Evolutionary conservation across 2,329 filamentous ascomycete species (phyloP), one percentile per base, ranked within the genome.

Genomic region (Didymella pomorum): DNA sequence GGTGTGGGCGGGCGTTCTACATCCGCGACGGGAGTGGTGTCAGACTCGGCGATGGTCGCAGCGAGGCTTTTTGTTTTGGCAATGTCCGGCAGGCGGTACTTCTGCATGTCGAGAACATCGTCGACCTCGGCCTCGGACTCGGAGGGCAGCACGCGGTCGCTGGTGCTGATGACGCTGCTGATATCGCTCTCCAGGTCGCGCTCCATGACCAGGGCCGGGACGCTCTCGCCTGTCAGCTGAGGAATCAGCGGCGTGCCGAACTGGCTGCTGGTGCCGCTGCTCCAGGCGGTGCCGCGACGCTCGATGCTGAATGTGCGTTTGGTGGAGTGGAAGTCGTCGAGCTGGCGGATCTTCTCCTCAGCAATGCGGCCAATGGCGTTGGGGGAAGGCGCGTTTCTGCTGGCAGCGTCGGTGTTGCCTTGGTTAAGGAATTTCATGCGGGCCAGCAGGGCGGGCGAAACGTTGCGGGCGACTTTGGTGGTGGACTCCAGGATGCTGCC

Each of bases 51-150:
- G 58, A 68, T 51, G 77, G 79, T 59, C 77, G 66, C 67, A 47
- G 61, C 66, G 48, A 73, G 80, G 61, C 72, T 89, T 88, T 73
- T 87, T 83, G 78, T 87, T 86, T 81, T 91, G 85, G 77, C 86
- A 83, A 78, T 87, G 76, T 92, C 89, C 55, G 89, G 89, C 73
- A 92, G 79, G 43, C 87, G 85, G 73, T 91, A 92, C 76, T 92
- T 92, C 72, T 89, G 84, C 56, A 86, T 88, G 77, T 92, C 89
- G 83, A 89, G 87, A 64, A 84, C 84, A 75, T 87, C 61, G 47
- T 61, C 54, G 47, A 70, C 66, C 31, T 69, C 71, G 28, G 79
- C 74, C 83, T 88, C 78, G 8, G 76, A 79, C 62, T 82, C 80
- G 28, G 79, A 79, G n/a, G 81, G 79, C 50, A 80, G 77, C 53